Conservation (phyloP, 139 green algal species). For the Chlamydomonas applanata region DNA sequence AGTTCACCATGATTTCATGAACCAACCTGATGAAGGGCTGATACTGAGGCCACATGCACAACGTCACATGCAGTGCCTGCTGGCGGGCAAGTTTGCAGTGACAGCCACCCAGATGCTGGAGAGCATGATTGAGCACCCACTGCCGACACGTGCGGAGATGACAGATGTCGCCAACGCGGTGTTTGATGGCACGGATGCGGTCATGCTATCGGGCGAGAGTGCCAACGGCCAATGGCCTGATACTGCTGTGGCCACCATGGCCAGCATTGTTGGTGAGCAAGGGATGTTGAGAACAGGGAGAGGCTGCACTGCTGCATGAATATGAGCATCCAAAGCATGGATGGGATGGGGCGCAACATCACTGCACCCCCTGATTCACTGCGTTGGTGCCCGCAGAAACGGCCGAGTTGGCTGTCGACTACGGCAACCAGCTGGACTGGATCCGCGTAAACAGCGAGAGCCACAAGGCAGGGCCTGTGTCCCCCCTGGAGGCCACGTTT, state of each 20-base stretch:
- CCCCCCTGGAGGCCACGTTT: conserved; percentile 30
- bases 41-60: too few species aligned
- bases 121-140: conserved; percentile 13
- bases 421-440: conserved; percentile 45
- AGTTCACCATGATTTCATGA: too few species aligned
- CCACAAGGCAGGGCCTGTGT: conserved; percentile 19
- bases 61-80: conserved; percentile 11
- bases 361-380: too few species aligned
- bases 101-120: conserved; percentile 31
- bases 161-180: conserved; percentile 85
- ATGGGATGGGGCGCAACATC: too few species aligned
- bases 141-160: conserved; percentile 68
- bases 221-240: conserved; percentile 68
- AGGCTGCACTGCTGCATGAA: conserved; percentile 62
- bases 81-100: conserved; percentile 40
- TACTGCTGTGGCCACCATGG: conserved; percentile 71
- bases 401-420: conserved; percentile 59
- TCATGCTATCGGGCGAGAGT: conserved; percentile 63
- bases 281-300: too few species aligned
- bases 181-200: conserved; percentile 71
- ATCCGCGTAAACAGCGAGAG: conserved; percentile 38
- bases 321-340: conserved; percentile 56
- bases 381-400: conserved; percentile 34
- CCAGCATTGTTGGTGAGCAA: conserved; percentile 54
- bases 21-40: too few species aligned